Conservation (phyloP, 208 protist species). For the Leishmania tarentolae region DNA sequence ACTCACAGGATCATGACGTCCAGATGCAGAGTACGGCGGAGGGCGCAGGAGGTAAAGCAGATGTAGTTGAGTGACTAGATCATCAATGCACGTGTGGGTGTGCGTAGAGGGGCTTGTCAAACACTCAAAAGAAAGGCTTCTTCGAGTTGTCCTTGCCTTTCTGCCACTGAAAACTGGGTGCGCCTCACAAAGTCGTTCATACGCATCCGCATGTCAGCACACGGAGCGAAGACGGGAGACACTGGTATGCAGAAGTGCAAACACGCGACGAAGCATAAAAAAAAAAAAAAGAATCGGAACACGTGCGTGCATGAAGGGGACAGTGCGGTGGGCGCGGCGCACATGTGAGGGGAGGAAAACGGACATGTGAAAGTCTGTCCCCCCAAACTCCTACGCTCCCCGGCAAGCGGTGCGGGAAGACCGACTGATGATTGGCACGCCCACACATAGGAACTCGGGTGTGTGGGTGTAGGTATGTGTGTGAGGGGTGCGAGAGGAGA, state of each 20-base stretch:
- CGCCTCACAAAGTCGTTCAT: background rate
- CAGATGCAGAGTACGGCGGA: background rate
- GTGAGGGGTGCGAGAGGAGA: too few species aligned
- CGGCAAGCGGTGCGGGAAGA: background rate
- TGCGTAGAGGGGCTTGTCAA: background rate
- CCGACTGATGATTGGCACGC: background rate
- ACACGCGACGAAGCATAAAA: background rate
- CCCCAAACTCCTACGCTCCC: background rate
- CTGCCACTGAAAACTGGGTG: background rate
- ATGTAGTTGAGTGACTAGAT: background rate
- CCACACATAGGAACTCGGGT: background rate
- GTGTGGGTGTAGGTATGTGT: too few species aligned
- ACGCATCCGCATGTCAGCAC: background rate
- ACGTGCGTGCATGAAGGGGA: background rate
- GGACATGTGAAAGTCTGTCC: background rate
- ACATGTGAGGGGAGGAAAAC: too few species aligned
- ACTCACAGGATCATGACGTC: background rate
- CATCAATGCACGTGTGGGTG: background rate
- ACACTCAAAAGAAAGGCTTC: background rate
- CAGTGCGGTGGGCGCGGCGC: background rate
- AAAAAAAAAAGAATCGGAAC: background rate
- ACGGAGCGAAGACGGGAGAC: background rate
- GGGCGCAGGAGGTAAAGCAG: background rate
- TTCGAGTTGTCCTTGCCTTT: background rate
- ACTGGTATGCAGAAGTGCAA: background rate